Percentiles rank a stretch among this genome's conserved stretches.
phyloP scores from a whole-genome alignment of 768 basidiomycete genomes.

The Russula vinacea region DNA sequence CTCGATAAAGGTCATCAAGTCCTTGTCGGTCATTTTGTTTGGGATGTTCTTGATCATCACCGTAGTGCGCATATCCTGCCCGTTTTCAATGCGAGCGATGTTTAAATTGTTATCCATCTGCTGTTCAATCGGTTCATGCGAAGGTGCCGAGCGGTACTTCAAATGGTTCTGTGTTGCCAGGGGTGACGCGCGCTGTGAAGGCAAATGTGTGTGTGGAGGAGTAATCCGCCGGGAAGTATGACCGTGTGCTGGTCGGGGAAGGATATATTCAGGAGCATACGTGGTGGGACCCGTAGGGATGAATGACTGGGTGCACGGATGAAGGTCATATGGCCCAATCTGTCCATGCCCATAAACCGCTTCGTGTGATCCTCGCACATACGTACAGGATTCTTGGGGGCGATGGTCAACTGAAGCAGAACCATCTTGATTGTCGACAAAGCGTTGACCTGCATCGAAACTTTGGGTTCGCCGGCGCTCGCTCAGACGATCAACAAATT shows the following conservation, averaged over 20 bases:
- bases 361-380: constrained; percentile 5
- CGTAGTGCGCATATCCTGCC: constrained; percentile 76
- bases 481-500: constrained; percentile 15
- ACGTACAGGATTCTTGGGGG: constrained; percentile 7
- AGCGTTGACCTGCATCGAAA: constrained; percentile 22
- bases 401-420: neutral
- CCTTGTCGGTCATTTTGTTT: constrained; percentile 83
- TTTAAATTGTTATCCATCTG: constrained; percentile 59
- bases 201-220: constrained; percentile 14
- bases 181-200: constrained; percentile 27
- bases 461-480: constrained; percentile 30
- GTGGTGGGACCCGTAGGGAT: constrained; percentile 24
- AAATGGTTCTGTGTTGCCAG: constrained; percentile 29
- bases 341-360: constrained; percentile 7
- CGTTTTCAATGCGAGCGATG: constrained; percentile 68
- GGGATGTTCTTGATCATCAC: constrained; percentile 93
- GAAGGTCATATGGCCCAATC: constrained; percentile 13
- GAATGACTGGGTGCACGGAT: constrained; percentile 21
- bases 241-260: constrained; percentile 18
- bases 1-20: constrained; percentile 62
- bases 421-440: constrained; percentile 8
- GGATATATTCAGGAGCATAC: constrained; percentile 24
- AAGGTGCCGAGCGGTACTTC: constrained; percentile 17
- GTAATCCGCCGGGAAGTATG: constrained; percentile 22
- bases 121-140: constrained; percentile 24